phyloP scores from a whole-genome alignment of 768 basidiomycete genomes.

The Panaeolus cyanescens region DNA sequence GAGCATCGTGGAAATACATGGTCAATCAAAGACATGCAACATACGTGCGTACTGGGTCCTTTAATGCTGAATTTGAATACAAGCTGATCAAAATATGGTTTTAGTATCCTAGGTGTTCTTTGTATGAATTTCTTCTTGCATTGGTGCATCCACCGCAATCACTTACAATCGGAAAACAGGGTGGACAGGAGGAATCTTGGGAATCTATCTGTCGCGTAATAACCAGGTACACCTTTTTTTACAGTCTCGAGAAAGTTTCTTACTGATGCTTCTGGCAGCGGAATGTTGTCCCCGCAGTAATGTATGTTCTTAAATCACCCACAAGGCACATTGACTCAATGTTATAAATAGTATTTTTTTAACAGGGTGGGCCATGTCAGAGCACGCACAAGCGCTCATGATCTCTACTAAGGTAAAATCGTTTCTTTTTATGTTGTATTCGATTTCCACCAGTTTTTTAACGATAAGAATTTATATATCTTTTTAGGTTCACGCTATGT shows the following conservation, averaged over 20 bases:
- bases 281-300: conserved; percentile 77
- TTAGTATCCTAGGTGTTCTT: conserved; percentile 70
- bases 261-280: conserved; percentile 43
- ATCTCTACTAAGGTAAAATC: conserved; percentile 72
- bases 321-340: neutral
- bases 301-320: conserved; percentile 47
- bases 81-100: neutral
- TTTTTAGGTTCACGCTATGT: conserved; percentile 80
- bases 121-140: conserved; percentile 43
- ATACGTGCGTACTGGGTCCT: conserved; percentile 59
- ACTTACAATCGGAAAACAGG: conserved; percentile 41
- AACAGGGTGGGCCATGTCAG: conserved; percentile 94
- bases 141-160: neutral
- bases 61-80: neutral
- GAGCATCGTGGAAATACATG: conserved; percentile 82
- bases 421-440: neutral
- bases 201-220: conserved; percentile 78
- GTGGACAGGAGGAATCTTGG: conserved; percentile 93
- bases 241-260: neutral
- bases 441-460: neutral
- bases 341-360: conserved; percentile 64
- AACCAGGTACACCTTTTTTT: conserved; percentile 55
- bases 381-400: conserved; percentile 83
- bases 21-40: conserved; percentile 95
- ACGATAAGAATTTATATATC: no score